Evolutionary conservation across 2,329 filamentous ascomycete genomes (phyloP).

Genomic region (Talaromyces islandicus): DNA sequence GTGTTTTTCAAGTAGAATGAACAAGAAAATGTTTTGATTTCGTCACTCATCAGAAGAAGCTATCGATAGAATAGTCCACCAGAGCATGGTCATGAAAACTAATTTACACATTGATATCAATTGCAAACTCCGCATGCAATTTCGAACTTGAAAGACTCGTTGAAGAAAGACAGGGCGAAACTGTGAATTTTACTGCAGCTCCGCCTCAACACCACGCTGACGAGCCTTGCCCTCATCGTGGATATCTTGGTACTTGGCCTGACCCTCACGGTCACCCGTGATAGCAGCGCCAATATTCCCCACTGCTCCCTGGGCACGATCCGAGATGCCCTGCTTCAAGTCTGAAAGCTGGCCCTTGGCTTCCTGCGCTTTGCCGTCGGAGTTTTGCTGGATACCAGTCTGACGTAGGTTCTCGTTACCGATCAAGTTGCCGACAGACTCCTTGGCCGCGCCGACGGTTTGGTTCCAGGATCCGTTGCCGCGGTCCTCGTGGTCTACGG

Average conservation of each 20-base stretch:
- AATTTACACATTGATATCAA: not conserved
- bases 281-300: slow-evolving; percentile 66
- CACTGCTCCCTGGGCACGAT: slow-evolving; percentile 65
- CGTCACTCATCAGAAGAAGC: not conserved
- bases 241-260: slow-evolving; percentile 60
- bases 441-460: slow-evolving; percentile 80
- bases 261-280: slow-evolving; percentile 61
- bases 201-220: slow-evolving; percentile 75
- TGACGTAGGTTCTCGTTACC: slow-evolving; percentile 72
- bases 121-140: not conserved
- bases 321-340: slow-evolving; percentile 58
- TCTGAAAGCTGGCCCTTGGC: slow-evolving; percentile 76
- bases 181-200: slow-evolving; percentile 58
- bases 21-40: not conserved
- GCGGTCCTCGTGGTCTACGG: slow-evolving; percentile 68
- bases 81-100: not conserved
- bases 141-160: not conserved
- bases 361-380: slow-evolving; percentile 73
- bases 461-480: slow-evolving; percentile 75
- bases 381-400: slow-evolving; percentile 70
- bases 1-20: not conserved
- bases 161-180: not conserved
- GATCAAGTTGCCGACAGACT: slow-evolving; percentile 67
- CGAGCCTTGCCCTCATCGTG: slow-evolving; percentile 79
- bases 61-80: not conserved